Conservation (phyloP, 768 basidiomycete species). For the Dictyophora rubrovolvata region DNA sequence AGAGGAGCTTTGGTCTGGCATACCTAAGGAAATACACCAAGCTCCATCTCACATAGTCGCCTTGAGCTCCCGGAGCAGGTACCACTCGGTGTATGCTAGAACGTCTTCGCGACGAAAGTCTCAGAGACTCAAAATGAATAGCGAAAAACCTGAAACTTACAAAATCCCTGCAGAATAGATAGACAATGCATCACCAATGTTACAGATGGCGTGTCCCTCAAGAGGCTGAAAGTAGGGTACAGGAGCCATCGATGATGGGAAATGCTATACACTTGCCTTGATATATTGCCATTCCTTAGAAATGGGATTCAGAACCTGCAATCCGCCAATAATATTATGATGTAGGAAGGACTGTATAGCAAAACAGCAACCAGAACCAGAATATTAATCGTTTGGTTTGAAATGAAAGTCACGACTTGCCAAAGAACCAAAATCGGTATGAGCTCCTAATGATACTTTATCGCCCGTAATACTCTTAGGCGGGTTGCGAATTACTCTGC, state of each 20-base stretch:
- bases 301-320: constrained; percentile 41
- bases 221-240: constrained; percentile 22
- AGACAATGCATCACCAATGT: constrained; percentile 35
- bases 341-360: constrained; percentile 41
- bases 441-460: constrained; percentile 23
- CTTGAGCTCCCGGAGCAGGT: constrained; percentile 27
- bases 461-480: constrained; percentile 16
- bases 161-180: constrained; percentile 38
- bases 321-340: constrained; percentile 58
- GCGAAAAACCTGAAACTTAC: constrained; percentile 33
- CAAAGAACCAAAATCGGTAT: constrained; percentile 29
- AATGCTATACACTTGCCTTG: constrained; percentile 28
- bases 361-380: too few relatives aligned
- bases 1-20: not conserved
- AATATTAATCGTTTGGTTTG: not conserved
- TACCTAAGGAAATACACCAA: constrained; percentile 27
- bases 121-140: constrained; percentile 16
- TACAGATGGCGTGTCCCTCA: constrained; percentile 36
- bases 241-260: too few relatives aligned
- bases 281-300: constrained; percentile 58
- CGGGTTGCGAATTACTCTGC: constrained; percentile 25
- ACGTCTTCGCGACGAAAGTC: not conserved
- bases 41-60: constrained; percentile 22
- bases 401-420: constrained; percentile 3
- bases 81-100: constrained; percentile 18